Evolutionary conservation across 2,329 filamentous ascomycete species (phyloP), one percentile per base, ranked within the genome.

Genomic region (Coccinonectria pachysandricola): DNA sequence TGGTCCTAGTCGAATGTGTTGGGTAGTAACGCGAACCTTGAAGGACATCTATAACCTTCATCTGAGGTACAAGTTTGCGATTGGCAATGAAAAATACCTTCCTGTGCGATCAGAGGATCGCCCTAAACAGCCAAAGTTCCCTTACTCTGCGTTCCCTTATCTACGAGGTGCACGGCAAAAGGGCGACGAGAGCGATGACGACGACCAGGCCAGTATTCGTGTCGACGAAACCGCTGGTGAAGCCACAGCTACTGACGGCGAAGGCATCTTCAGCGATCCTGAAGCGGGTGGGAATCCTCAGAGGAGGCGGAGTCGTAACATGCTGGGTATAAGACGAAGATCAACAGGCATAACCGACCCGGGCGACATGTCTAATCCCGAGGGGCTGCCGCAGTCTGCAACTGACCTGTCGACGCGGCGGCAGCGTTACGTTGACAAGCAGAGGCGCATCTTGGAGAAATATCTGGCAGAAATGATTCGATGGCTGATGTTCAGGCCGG

Each of bases 401-500:
- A 64, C 75, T 17, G 59, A 66, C 20, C 67, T 48, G 28, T 50
- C 49, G 26, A 46, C 46, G 8, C 45, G 60, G 32, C 48, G 54
- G 22, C 62, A 63, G 40, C 64, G 77, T 30, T 92, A 88, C 42
- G 73, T 84, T 20, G 84, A 92, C 43, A 76, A 73, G 35, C 87
- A 95, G 54, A 74, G 88, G 30, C 79, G 76, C 43, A 84, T 83
- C 50, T 63, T 98, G 16, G 91, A 96, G 50, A 75, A 76, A 24
- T 98, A 98, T 50, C 62, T 98, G 12, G 84, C 88, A 38, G 81
- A 88, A 46, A 85, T 96, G 76, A 88, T 96, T 34, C 77, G 84
- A 28, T 96, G 88, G 71, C 75, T 98, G 44, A 96, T 98, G 57
- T 98, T 98, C 59, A 75, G 88, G 23, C 78, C 91, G 6, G 88